A percentile compares a stretch with the other conserved stretches of the same genome.
Conservation (phyloP, 495 filamentous ascomycete genomes). For the Aspergillus olivimuriae region DNA sequence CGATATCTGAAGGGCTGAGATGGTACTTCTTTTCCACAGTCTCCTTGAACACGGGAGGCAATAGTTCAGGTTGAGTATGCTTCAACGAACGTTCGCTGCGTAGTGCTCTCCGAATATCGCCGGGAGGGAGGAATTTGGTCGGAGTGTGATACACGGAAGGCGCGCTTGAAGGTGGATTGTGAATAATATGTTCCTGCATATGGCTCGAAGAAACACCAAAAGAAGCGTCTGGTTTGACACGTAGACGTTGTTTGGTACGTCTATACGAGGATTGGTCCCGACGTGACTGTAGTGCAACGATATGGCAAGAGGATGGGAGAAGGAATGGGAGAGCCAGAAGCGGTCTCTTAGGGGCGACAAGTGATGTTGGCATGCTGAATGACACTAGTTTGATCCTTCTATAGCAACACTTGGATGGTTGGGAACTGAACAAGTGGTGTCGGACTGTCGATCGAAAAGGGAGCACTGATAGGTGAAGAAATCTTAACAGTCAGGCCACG, state of each 20-base stretch:
- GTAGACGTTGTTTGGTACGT: constrained; percentile 65
- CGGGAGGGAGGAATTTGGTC: constrained; percentile 75
- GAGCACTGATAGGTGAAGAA: too few relatives aligned
- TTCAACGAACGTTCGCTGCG: constrained; percentile 21
- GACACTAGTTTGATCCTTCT: too few relatives aligned
- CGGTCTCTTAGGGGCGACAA: constrained; percentile 28
- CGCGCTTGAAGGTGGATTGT: constrained; percentile 86
- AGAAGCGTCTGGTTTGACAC: constrained; percentile 65
- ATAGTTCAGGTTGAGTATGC: constrained; percentile 19
- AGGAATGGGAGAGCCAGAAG: constrained; percentile 39
- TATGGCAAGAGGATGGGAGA: constrained; percentile 32
- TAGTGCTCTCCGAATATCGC: constrained; percentile 65
- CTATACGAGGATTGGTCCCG: constrained; percentile 64
- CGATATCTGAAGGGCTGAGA: constrained; percentile 64
- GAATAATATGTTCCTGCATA: constrained; percentile 64
- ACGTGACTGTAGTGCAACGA: constrained; percentile 23
- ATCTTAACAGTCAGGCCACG: too few relatives aligned
- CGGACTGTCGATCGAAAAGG: too few relatives aligned
- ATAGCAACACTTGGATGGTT: too few relatives aligned
- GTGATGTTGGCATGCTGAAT: constrained; percentile 25
- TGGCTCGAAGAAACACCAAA: constrained; percentile 49
- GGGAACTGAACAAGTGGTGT: too few relatives aligned
- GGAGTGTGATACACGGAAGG: constrained; percentile 83
- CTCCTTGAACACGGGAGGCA: constrained; percentile 52
- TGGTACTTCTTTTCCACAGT: constrained; percentile 65